phyloP scores from a whole-genome alignment of 345 rosid species.

The Corchorus capsularis region DNA sequence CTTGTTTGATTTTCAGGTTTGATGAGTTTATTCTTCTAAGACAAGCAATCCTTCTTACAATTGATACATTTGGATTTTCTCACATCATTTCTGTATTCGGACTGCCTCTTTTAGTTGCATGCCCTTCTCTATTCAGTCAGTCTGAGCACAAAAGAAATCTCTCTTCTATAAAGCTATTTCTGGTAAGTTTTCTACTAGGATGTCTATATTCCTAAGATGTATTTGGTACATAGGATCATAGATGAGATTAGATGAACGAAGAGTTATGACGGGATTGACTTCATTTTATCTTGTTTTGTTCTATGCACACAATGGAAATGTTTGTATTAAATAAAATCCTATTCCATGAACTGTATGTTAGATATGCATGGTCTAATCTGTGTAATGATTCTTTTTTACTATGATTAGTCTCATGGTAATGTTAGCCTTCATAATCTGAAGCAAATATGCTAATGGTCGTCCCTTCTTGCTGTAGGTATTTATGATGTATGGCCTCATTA shows the following conservation, averaged over 20 bases:
- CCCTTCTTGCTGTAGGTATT: slow-evolving; percentile 48
- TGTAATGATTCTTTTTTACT: background rate
- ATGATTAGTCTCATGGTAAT: background rate
- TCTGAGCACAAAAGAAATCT: slow-evolving; percentile 23
- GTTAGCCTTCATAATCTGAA: slow-evolving; percentile 6
- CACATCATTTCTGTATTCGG: slow-evolving; percentile 76
- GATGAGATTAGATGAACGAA: background rate
- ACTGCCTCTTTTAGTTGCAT: slow-evolving; percentile 59
- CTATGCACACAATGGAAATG: background rate
- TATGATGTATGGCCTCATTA: slow-evolving; percentile 69
- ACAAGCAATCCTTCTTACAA: slow-evolving; percentile 86
- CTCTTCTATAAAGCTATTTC: slow-evolving; percentile 41
- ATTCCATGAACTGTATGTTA: background rate
- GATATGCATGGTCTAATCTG: background rate
- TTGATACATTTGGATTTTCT: slow-evolving; percentile 91
- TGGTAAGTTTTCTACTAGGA: slow-evolving; percentile 38
- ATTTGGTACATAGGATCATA: background rate
- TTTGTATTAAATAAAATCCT: background rate
- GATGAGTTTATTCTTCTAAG: slow-evolving; percentile 86
- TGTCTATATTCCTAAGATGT: slow-evolving; percentile 13
- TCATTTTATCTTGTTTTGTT: background rate
- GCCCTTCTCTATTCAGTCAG: slow-evolving; percentile 30
- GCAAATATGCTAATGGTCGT: slow-evolving; percentile 9
- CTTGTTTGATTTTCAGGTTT: slow-evolving; percentile 52
- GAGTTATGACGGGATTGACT: background rate